These are phyloP conservation scores for Phoma sp. DNA, from an alignment of 2,329 filamentous ascomycete species.

Conservation along the genomic window DNA sequence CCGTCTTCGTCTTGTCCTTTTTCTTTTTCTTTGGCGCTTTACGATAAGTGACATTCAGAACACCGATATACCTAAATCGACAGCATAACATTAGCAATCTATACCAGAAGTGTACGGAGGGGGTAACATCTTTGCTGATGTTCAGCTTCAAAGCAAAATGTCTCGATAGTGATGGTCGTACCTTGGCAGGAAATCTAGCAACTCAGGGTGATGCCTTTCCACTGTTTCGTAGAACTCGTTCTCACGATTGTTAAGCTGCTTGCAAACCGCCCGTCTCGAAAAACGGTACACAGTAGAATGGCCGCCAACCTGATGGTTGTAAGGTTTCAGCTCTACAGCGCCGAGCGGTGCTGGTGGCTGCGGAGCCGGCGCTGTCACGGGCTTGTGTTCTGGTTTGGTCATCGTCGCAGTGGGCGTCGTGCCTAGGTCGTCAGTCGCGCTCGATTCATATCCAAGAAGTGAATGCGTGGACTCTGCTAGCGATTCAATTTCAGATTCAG, in stretches of 20 bases:
- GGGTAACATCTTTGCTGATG: constrained; percentile 45
- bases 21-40: constrained; percentile 74
- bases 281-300: constrained; percentile 97
- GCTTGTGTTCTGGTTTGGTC: constrained; percentile 40
- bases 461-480: constrained; percentile 53
- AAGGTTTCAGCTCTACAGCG: constrained; percentile 94
- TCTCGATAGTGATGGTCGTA: constrained; percentile 36
- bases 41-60: constrained; percentile 93
- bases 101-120: constrained; percentile 5
- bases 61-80: constrained; percentile 83
- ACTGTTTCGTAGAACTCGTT: constrained; percentile 99
- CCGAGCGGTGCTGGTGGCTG: constrained; percentile 71
- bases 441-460: constrained; percentile 59
- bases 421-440: constrained; percentile 61
- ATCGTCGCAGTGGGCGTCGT: constrained; percentile 48
- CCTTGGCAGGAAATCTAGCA: constrained; percentile 89
- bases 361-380: constrained; percentile 31
- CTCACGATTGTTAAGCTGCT: constrained; percentile 96
- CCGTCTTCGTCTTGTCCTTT: constrained; percentile 42
- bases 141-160: constrained; percentile 49
- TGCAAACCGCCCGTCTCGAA: constrained; percentile 93
- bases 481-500: constrained; percentile 53
- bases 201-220: constrained; percentile 86
- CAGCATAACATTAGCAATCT: constrained; percentile 43
- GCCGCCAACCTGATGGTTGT: constrained; percentile 95